Conservation (phyloP, 1,284 basidiomycete species). For the Lentinula novae-zelandiae region DNA sequence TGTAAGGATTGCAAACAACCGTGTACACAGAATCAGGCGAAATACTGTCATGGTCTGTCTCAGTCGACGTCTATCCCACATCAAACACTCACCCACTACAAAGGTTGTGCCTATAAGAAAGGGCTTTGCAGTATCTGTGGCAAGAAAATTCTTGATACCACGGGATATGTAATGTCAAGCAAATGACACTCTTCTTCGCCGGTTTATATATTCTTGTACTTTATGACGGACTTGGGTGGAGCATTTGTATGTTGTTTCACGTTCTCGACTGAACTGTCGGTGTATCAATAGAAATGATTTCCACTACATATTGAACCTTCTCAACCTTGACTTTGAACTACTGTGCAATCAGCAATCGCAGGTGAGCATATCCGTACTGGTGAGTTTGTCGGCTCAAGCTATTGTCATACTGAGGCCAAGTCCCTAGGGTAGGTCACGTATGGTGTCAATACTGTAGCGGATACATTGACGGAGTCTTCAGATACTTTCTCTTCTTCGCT, state of each 20-base stretch:
- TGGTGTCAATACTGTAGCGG: no score
- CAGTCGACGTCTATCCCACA: constrained; percentile 9
- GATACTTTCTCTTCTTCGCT: no score
- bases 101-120: constrained; percentile 83
- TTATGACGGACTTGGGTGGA: constrained; percentile 1
- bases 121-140: constrained; percentile 82
- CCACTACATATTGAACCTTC: no score
- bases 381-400: no score
- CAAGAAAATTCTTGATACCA: constrained; percentile 77
- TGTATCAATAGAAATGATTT: neutral
- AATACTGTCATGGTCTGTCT: constrained; percentile 76
- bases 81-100: constrained; percentile 11
- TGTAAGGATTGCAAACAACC: constrained; percentile 82
- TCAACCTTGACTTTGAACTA: neutral
- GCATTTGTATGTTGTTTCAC: neutral
- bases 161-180: constrained; percentile 77
- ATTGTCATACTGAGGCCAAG: no score
- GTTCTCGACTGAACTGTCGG: neutral
- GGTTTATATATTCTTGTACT: neutral
- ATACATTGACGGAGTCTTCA: no score
- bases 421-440: no score
- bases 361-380: no score
- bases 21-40: constrained; percentile 78
- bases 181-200: constrained; percentile 43
- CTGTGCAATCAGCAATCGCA: neutral